Evolutionary conservation across 164 flowering plant species (phyloP).

Genomic region (Umbilicus rupestris): DNA sequence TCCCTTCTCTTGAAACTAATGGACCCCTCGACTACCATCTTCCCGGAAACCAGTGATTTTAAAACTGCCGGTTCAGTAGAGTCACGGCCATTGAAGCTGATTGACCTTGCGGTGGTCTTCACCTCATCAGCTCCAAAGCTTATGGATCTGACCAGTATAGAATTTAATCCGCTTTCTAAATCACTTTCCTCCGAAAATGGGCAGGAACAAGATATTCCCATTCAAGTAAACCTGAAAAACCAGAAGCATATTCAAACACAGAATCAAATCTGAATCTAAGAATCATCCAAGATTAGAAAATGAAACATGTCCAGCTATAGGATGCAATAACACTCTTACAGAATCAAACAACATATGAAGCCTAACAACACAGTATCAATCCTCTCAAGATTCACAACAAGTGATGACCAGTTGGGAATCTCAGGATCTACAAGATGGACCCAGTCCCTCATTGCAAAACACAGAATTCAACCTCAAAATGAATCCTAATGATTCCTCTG

Average conservation of each 20-base stretch:
- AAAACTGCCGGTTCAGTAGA: not conserved
- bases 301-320: not conserved
- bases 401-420: no score
- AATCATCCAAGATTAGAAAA: not conserved
- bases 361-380: no score
- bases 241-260: not conserved
- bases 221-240: not conserved
- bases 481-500: no score
- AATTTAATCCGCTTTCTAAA: not conserved
- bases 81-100: slow-evolving; percentile 9
- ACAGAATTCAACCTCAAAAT: no score
- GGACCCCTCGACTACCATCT: slow-evolving; percentile 10
- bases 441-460: no score
- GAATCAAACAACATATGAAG: no score
- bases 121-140: slow-evolving; percentile 8
- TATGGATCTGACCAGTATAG: slow-evolving; percentile 6
- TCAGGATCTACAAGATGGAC: no score
- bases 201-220: slow-evolving; percentile 11
- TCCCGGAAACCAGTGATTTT: slow-evolving; percentile 6
- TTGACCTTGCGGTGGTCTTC: slow-evolving; percentile 1
- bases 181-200: slow-evolving; percentile 1
- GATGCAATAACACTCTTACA: no score
- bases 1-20: slow-evolving; percentile 9
- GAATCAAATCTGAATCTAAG: not conserved
- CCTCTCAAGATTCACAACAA: no score